Evolutionary conservation across 768 basidiomycete species (phyloP).

Genomic region (Leccinum barrowsii): DNA sequence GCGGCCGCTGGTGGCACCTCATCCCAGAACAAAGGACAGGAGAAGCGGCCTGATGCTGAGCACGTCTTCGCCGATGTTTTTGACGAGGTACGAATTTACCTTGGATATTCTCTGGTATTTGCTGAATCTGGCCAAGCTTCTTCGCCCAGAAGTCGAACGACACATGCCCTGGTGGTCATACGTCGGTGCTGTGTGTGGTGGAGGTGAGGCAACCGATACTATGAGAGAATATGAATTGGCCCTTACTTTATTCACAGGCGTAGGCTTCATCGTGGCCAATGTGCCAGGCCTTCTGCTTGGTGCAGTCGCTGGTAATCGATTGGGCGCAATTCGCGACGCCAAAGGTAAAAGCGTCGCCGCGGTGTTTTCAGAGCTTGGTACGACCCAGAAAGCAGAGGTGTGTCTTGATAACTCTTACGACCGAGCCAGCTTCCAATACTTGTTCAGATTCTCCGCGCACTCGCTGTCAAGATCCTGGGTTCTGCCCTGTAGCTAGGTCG

Average conservation of each 20-base stretch:
- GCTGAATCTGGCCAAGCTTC: conserved; percentile 43
- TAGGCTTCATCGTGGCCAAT: conserved; percentile 58
- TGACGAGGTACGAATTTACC: conserved; percentile 64
- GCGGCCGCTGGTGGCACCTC: conserved; percentile 26
- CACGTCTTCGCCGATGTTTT: conserved; percentile 87
- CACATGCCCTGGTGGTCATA: conserved; percentile 73
- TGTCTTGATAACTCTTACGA: conserved; percentile 13
- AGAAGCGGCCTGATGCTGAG: conserved; percentile 68
- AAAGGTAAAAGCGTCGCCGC: conserved; percentile 92
- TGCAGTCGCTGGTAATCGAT: conserved; percentile 82
- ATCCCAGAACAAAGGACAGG: conserved; percentile 31
- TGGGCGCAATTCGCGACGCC: conserved; percentile 89
- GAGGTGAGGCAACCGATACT: conserved; percentile 32
- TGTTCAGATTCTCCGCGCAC: conserved; percentile 68
- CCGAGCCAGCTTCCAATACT: background rate
- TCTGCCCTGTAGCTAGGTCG: conserved; percentile 40
- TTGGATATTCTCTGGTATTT: background rate
- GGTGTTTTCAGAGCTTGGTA: conserved; percentile 76
- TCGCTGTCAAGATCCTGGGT: conserved; percentile 82
- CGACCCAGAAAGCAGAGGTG: conserved; percentile 85
- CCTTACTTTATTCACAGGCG: conserved; percentile 35
- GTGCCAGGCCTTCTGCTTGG: conserved; percentile 84
- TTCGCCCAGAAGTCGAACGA: conserved; percentile 78
- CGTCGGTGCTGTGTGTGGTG: conserved; percentile 67
- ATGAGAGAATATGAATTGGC: conserved; percentile 11